Evolutionary conservation across 1,284 basidiomycete genomes (phyloP), one percentile per base, ranked within the genome.

Genomic region (Anthracocystis panici-leucophaei): DNA sequence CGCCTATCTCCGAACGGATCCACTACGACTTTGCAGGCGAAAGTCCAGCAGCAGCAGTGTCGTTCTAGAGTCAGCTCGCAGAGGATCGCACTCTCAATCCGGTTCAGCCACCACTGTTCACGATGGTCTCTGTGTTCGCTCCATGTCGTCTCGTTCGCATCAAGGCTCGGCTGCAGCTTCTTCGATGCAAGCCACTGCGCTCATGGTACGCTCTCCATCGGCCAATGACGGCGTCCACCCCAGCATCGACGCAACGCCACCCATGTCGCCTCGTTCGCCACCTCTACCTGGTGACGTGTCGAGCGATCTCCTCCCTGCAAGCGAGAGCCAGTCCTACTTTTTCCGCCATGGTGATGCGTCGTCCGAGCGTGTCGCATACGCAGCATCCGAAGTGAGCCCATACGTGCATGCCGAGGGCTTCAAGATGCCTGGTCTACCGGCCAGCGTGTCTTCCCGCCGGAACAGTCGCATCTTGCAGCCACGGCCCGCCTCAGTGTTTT

Each of bases 1-100:
- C 40, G 49, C 54, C 48, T 76, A 76, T 18, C 74, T 76, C 33
- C 41, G 56, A 5, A 53, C 52, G 31, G 74, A 76, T 41, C 74
- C 74, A 20, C 64, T 76, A 18, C 58, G 60, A 14, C 45, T 75
- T 9, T 54, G 63, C 23, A 55, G 58, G 20, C 54, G 68, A 21
- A 45, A 58, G 45, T 62, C 62, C 11, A 62, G 52, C 20, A 57
- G 52, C 20, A 57, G 57, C 42, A 59, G 57, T n/a, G 33, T 60
- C 12, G 35, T 41, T 23, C 54, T 27, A 0, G 57, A 64, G 1
- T 9, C 46, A 11, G n/a, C 41, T 3, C 51, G 60, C 18, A 58
- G 31, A 29, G 56, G 38, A 2, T 56, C 59, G 16, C 52, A 59
- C 5, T 31, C 46, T 20, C 66, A 59, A 9, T 52, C 53, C 12